Conservation (phyloP, 2,329 filamentous ascomycete genomes). For the Hypoxylon sp. region DNA sequence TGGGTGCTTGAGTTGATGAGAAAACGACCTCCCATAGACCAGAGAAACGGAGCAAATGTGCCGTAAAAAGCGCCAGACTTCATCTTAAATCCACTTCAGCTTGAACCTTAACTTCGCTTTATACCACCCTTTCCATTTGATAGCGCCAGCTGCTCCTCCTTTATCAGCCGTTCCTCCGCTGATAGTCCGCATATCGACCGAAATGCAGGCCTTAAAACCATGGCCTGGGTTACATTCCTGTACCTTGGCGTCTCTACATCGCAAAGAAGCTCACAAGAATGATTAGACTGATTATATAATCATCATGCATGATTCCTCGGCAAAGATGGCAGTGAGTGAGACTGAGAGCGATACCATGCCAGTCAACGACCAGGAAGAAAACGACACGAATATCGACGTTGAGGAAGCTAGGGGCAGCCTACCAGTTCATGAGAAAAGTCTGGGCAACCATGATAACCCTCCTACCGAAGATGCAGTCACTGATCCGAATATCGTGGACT, state of each 20-base stretch:
- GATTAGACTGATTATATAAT: neutral
- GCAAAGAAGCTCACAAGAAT: neutral
- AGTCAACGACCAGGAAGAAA: neutral
- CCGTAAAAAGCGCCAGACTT: neutral
- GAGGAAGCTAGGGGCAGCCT: neutral
- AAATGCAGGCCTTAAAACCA: neutral
- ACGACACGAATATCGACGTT: neutral
- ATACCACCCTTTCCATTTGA: neutral
- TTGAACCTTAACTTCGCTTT: neutral
- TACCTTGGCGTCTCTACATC: neutral
- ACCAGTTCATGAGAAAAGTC: neutral
- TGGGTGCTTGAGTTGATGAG: neutral
- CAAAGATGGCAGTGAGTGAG: neutral
- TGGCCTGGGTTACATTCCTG: neutral
- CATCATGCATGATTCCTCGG: neutral
- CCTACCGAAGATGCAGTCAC: neutral
- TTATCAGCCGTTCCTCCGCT: neutral
- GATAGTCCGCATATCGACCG: neutral
- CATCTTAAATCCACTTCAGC: neutral
- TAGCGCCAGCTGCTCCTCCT: neutral
- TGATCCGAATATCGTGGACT: constrained; percentile 41
- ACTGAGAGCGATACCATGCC: neutral
- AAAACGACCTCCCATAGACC: neutral
- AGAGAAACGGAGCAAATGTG: neutral
- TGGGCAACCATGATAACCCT: neutral